Conservation (phyloP, 805 yeast species). For the Zygoascus flipseniorum region DNA sequence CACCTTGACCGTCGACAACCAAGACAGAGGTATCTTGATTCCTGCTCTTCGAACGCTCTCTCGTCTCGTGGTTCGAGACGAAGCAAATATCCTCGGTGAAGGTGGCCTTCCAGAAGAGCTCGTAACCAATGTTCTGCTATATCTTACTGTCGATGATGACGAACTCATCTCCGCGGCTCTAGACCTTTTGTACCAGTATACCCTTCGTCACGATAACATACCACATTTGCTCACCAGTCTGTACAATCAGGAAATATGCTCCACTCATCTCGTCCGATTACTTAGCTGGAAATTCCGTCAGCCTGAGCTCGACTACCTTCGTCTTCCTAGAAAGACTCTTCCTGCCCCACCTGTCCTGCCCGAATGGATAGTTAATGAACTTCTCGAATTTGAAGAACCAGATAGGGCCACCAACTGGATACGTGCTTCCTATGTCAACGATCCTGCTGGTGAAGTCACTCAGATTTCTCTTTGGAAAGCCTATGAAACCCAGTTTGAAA, state of each 20-base stretch:
- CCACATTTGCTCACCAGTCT: conserved; percentile 38
- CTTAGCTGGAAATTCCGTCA: conserved; percentile 39
- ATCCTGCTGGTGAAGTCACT: conserved; percentile 73
- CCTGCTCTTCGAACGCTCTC: conserved; percentile 69
- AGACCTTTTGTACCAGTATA: conserved; percentile 75
- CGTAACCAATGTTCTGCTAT: conserved; percentile 49
- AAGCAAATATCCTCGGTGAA: conserved; percentile 40
- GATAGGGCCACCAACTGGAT: conserved; percentile 91
- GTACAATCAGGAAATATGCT: conserved; percentile 43
- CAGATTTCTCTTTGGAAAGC: conserved; percentile 95
- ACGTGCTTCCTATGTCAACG: conserved; percentile 81
- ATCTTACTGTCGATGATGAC: conserved; percentile 59
- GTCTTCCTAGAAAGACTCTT: conserved; percentile 36
- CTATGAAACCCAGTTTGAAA: conserved; percentile 79
- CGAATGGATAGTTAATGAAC: conserved; percentile 45
- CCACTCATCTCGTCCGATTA: conserved; percentile 54
- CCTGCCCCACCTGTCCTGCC: conserved; percentile 54
- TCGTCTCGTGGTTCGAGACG: conserved; percentile 62
- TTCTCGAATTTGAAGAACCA: conserved; percentile 70
- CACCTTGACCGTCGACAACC: conserved; percentile 38
- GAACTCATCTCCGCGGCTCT: conserved; percentile 67
- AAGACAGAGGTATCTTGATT: conserved; percentile 63
- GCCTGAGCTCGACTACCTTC: conserved; percentile 29
- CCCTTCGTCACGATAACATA: conserved; percentile 54
- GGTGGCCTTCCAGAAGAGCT: conserved; percentile 35